Percentiles rank a stretch among this genome's conserved stretches.
These are phyloP conservation scores for Allium fistulosum DNA, from an alignment of 106 monocot genomes.

Conservation along the genomic window DNA sequence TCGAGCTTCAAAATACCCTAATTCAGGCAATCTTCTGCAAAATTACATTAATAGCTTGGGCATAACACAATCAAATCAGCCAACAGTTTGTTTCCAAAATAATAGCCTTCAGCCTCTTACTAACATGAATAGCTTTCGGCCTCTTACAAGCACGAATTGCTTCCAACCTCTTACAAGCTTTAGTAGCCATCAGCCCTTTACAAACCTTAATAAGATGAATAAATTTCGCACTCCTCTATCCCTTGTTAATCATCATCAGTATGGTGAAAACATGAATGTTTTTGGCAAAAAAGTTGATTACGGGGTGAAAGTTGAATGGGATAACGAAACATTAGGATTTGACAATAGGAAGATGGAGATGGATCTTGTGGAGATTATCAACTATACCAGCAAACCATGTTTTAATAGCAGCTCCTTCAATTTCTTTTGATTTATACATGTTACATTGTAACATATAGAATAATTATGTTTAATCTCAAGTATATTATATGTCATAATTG, in stretches of 20 bases:
- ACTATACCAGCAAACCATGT: too few species aligned
- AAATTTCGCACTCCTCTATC: not conserved
- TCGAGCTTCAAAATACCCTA: constrained; percentile 11
- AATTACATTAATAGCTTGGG: constrained; percentile 59
- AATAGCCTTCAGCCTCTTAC: not conserved
- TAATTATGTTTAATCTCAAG: too few species aligned
- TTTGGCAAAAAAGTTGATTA: not conserved
- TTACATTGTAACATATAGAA: too few species aligned
- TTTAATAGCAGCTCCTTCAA: too few species aligned
- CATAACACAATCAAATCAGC: not conserved
- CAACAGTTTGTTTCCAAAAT: not conserved
- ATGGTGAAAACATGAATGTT: not conserved
- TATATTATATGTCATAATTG: too few species aligned
- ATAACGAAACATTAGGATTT: not conserved
- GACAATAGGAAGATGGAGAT: not conserved
- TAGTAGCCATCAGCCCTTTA: not conserved
- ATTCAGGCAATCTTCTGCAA: constrained; percentile 44
- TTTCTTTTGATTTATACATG: too few species aligned
- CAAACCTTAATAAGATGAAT: not conserved
- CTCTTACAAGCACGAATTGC: not conserved
- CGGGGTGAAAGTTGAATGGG: not conserved
- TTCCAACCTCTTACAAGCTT: not conserved
- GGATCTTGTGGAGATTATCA: constrained; percentile 15
- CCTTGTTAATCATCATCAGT: not conserved
- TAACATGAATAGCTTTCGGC: not conserved